phyloP scores from a whole-genome alignment of 192 early-diverging fungal species.

The Lobosporangium transversale region DNA sequence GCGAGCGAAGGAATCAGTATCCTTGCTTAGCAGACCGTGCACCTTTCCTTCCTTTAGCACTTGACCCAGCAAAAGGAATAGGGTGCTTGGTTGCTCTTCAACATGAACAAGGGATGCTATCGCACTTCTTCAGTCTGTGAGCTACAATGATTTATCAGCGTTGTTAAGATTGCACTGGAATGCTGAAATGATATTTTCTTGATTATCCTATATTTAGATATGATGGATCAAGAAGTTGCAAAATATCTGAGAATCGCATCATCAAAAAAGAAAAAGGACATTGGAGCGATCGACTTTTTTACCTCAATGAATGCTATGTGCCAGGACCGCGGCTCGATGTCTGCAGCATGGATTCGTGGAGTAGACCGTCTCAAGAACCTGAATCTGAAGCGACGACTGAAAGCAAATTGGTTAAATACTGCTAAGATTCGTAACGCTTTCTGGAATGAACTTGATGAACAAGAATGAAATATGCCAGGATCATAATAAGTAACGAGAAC shows the following conservation, averaged over 20 bases:
- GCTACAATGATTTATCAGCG: background rate
- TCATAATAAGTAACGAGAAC: no score
- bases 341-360: conserved; percentile 14
- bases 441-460: conserved; percentile 9
- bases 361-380: conserved; percentile 6
- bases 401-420: conserved; percentile 6
- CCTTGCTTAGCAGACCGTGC: conserved; percentile 1
- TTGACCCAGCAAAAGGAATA: conserved; percentile 10
- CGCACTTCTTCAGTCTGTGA: conserved; percentile 18
- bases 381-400: conserved; percentile 1
- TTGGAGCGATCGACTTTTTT: conserved; percentile 17
- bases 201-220: background rate
- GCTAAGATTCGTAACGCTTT: conserved; percentile 14
- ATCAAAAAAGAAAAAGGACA: conserved; percentile 3
- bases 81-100: conserved; percentile 16
- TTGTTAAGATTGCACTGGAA: conserved; percentile 1
- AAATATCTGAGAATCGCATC: conserved; percentile 7
- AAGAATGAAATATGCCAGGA: no score
- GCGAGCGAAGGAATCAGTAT: conserved; percentile 6
- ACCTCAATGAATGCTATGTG: background rate
- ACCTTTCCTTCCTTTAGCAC: conserved; percentile 8
- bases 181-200: conserved; percentile 13
- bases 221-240: conserved; percentile 4
- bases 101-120: conserved; percentile 21
- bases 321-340: conserved; percentile 9